A percentile compares a stretch with the other conserved stretches of the same genome.
Evolutionary conservation across 208 protist genomes (phyloP).

Genomic region (Ichthyophonus hoferi): DNA sequence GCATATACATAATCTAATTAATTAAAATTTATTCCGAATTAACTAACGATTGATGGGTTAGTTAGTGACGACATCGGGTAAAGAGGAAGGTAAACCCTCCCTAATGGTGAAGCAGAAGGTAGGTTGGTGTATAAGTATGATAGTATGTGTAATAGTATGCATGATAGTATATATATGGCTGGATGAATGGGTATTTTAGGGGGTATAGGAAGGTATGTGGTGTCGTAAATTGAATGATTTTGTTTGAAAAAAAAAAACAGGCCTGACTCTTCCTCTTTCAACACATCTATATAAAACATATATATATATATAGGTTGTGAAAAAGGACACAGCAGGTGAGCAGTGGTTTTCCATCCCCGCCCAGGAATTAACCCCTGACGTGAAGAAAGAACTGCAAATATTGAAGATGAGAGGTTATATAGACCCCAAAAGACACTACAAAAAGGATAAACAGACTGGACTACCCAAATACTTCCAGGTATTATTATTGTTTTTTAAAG

Average conservation of each 20-base stretch:
- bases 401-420: conserved; percentile 35
- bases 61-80: too few relatives aligned
- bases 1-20: too few relatives aligned
- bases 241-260: too few relatives aligned
- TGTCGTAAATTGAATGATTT: too few relatives aligned
- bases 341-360: conserved; percentile 36
- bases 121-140: neutral
- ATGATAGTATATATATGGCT: neutral
- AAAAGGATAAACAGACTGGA: neutral
- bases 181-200: too few relatives aligned
- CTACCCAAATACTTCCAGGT: conserved; percentile 43
- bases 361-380: conserved; percentile 22
- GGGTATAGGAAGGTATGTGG: too few relatives aligned
- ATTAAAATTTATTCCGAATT: too few relatives aligned
- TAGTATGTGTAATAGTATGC: neutral
- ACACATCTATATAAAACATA: neutral
- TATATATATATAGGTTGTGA: neutral
- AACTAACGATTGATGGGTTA: too few relatives aligned
- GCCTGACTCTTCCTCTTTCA: too few relatives aligned
- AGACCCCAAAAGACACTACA: conserved; percentile 47
- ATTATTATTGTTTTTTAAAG: too few relatives aligned
- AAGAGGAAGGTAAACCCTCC: too few relatives aligned
- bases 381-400: conserved; percentile 41
- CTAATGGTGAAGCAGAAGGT: too few relatives aligned
- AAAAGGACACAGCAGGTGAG: conserved; percentile 1